A percentile compares a stretch with the other conserved stretches of the same genome.
phyloP scores from a whole-genome alignment of 352 stramenopile genomes.

The Globisporangium camurandrum region DNA sequence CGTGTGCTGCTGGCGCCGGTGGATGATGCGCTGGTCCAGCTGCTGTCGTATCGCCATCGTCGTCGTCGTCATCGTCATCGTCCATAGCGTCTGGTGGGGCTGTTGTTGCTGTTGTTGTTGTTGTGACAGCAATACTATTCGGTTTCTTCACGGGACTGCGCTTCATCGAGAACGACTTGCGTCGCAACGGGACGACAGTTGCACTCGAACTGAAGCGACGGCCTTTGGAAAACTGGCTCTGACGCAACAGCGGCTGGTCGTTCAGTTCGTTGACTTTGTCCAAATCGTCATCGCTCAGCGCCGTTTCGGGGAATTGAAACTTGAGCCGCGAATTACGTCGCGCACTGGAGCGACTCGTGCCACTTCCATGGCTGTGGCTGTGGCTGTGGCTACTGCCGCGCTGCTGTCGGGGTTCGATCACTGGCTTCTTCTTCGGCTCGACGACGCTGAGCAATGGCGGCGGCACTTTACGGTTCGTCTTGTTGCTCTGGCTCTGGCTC shows the following conservation, averaged over 20 bases:
- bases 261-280: no score
- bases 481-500: no score
- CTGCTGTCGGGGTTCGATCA: conserved; percentile 41
- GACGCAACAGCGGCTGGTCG: no score
- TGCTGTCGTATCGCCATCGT: neutral
- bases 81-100: no score
- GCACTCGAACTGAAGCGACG: conserved; percentile 26
- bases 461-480: neutral
- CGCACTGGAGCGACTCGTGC: no score
- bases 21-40: neutral
- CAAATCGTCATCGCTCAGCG: conserved; percentile 17
- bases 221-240: no score
- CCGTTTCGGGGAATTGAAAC: conserved; percentile 54
- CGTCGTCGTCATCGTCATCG: neutral
- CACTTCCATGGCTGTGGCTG: neutral
- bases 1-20: neutral
- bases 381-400: conserved; percentile 14
- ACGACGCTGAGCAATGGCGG: conserved; percentile 20
- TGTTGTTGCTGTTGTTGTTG: no score
- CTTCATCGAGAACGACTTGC: conserved; percentile 67
- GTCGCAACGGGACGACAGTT: conserved; percentile 31
- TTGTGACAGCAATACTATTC: conserved; percentile 3
- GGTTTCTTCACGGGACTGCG: conserved; percentile 42
- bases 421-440: conserved; percentile 21
- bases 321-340: conserved; percentile 27